These are phyloP conservation scores for Aureobasidium sp. DNA, from an alignment of 2,329 filamentous ascomycete species.

Conservation along the genomic window DNA sequence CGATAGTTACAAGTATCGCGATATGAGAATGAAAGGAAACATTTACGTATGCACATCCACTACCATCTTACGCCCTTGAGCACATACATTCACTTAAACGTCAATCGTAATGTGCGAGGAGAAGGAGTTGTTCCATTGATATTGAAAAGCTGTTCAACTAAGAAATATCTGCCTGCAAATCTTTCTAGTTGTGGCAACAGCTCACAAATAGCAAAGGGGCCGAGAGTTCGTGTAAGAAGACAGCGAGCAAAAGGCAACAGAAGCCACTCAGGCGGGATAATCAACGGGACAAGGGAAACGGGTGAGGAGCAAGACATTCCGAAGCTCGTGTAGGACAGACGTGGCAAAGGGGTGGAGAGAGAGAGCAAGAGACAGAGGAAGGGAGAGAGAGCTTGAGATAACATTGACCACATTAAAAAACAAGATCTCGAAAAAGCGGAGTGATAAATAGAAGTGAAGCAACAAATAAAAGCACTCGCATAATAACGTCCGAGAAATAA, in stretches of 20 bases:
- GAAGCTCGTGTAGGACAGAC: background rate
- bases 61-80: too few relatives aligned
- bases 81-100: too few relatives aligned
- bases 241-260: background rate
- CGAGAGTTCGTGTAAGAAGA: background rate
- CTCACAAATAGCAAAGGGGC: background rate
- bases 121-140: background rate
- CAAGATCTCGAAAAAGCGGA: background rate
- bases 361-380: background rate
- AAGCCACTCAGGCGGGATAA: background rate
- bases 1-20: background rate
- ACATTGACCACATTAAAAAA: slow-evolving; percentile 4
- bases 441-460: background rate
- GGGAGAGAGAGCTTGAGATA: background rate
- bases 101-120: background rate
- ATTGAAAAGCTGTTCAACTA: background rate
- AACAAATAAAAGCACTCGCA: background rate
- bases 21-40: background rate
- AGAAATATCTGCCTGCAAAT: background rate
- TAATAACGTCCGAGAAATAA: background rate
- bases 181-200: background rate
- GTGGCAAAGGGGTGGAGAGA: background rate
- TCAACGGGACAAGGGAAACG: background rate
- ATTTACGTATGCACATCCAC: background rate
- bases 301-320: background rate